Percentiles rank a stretch among this genome's conserved stretches.
phyloP scores from a whole-genome alignment of 306 rosid genomes.

The Malus asiatica region DNA sequence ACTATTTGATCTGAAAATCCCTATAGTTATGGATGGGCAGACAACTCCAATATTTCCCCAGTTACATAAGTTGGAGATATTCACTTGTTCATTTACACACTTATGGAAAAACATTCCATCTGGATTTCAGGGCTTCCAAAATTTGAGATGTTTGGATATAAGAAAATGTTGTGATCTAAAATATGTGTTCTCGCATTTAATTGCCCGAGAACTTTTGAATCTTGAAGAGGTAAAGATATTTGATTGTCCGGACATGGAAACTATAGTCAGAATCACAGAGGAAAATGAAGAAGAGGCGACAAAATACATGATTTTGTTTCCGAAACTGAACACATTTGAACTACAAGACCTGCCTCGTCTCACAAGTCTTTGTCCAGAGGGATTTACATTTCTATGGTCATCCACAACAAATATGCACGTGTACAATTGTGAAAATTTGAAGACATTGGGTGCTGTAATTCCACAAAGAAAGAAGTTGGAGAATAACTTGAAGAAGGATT shows the following conservation, averaged over 20 bases:
- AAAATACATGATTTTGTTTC: background rate
- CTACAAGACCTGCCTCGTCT: fast-evolving
- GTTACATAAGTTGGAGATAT: background rate
- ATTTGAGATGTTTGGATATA: fast-evolving
- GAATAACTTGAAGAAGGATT: background rate
- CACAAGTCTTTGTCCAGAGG: background rate
- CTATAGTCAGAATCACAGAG: background rate
- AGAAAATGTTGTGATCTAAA: fast-evolving
- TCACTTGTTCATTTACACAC: fast-evolving
- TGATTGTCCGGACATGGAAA: fast-evolving
- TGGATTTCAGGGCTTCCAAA: background rate
- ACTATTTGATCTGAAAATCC: background rate
- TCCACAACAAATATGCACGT: fast-evolving
- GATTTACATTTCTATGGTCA: background rate
- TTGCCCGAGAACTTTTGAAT: background rate
- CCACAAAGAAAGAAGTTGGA: background rate
- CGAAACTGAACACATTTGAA: background rate
- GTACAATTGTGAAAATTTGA: fast-evolving
- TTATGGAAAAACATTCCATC: background rate
- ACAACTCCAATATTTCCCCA: background rate
- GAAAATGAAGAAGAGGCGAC: background rate
- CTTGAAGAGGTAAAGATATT: background rate
- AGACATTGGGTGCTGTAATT: background rate
- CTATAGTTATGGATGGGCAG: background rate
- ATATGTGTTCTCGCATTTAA: background rate